Evolutionary conservation across 108 stramenopile genomes (phyloP), one percentile per base, ranked within the genome.

Genomic region (Nitzschia inconspicua): DNA sequence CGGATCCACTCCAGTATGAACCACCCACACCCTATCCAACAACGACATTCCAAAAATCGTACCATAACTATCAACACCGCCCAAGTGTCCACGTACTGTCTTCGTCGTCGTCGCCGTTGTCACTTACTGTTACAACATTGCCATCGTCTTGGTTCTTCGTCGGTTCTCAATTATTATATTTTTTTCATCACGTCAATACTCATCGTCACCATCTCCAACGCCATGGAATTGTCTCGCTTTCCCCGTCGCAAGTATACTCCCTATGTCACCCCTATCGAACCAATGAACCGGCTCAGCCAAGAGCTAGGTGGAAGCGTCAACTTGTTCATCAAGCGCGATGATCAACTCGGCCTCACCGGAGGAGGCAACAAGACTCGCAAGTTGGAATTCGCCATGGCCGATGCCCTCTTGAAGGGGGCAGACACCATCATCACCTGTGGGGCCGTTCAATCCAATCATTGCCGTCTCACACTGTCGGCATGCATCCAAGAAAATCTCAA

Each of bases 341-440:
- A 72, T 41, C 22, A 31, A 19, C 47, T 56, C 18, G 63, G 70
- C 28, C 41, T 72, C n/a, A 64, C 64, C 7, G 57, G 56, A 0
- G 72, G 72, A 22, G 72, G 72, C 10, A 67, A 66, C 60, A 73
- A 73, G 60, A 60, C 72, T 8, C 65, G 72, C 16, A 73, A 73
- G 57, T 48, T 73, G 2, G 72, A 73, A 53, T 73, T 30, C 36
- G 10, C 34, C 31, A 61, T 73, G 59, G 66, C 58, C 20, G 72
- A 66, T 10, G 72, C 72, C 26, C 11, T 67, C 20, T 25, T 52
- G 35, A 36, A 66, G 23, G 72, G 72, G 19, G 72, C 72, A 4
- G 72, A 73, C 11, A 41, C 46, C 16, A 53, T 73, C n/a, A 41
- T 73, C 34, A 73, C 72, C 1, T 60, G 54, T 32, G 72, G 72